A percentile compares a stretch with the other conserved stretches of the same genome.
These are phyloP conservation scores for Davidsoniella eucalypti DNA, from an alignment of 2,329 filamentous ascomycete genomes.

Conservation along the genomic window DNA sequence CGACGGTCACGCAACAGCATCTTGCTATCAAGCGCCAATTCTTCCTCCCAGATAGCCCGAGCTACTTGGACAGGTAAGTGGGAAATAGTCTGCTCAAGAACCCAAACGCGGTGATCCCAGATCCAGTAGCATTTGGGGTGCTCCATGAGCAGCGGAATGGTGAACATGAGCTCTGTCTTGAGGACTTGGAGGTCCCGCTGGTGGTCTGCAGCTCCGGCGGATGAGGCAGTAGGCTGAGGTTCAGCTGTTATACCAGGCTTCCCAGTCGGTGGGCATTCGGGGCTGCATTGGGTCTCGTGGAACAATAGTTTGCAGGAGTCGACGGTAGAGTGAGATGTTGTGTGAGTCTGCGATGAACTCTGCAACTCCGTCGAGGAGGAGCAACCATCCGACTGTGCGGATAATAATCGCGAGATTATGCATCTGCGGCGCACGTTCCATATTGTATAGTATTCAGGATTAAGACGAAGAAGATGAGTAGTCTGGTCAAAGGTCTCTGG, in stretches of 20 bases:
- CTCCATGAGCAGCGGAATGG: constrained; percentile 66
- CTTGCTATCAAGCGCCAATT: constrained; percentile 67
- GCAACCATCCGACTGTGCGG: constrained; percentile 32
- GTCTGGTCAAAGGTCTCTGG: constrained; percentile 47
- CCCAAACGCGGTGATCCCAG: constrained; percentile 89
- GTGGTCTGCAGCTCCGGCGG: constrained; percentile 2
- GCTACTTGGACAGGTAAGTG: constrained; percentile 41
- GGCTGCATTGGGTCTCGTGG: constrained; percentile 33
- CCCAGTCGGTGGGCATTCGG: constrained; percentile 30
- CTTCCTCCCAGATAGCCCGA: constrained; percentile 61
- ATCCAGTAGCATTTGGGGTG: constrained; percentile 99
- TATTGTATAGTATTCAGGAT: constrained; percentile 81
- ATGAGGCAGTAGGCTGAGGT: constrained; percentile 14
- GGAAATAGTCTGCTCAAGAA: constrained; percentile 53
- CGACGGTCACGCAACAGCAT: constrained; percentile 76
- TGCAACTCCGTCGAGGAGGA: constrained; percentile 37
- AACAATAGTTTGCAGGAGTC: constrained; percentile 38
- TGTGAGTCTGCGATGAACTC: constrained; percentile 37
- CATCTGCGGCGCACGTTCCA: constrained; percentile 75
- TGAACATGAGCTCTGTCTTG: constrained; percentile 60
- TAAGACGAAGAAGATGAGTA: constrained; percentile 55
- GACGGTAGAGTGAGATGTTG: constrained; percentile 46
- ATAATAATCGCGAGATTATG: constrained; percentile 43
- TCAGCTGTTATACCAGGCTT: constrained; percentile 39
- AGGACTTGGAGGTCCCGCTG: constrained; percentile 34